These are phyloP conservation scores for Cercospora sesami DNA, from an alignment of 2,329 filamentous ascomycete species.

Conservation along the genomic window DNA sequence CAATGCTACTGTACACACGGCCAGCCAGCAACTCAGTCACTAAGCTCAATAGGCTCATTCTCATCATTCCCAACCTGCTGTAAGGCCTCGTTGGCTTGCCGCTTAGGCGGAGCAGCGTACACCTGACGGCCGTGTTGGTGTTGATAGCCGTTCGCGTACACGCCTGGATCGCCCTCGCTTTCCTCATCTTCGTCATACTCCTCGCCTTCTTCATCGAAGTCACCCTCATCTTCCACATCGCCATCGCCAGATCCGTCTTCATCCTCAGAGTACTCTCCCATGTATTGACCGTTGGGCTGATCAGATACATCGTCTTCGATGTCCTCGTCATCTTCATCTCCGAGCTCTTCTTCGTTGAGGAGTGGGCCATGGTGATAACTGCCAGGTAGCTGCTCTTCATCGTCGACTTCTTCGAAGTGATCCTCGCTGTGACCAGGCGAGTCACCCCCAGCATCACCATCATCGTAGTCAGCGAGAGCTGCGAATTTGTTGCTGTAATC, in stretches of 20 bases:
- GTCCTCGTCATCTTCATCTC: constrained; percentile 26
- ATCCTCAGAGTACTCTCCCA: constrained; percentile 8
- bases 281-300: constrained; percentile 18
- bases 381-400: constrained; percentile 15
- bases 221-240: constrained; percentile 16
- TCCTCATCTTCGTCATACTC: constrained; percentile 18
- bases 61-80: constrained; percentile 26
- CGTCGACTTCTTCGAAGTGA: constrained; percentile 10
- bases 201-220: constrained; percentile 15
- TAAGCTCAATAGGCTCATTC: constrained; percentile 22
- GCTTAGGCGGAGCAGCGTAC: constrained; percentile 10
- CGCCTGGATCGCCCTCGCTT: constrained; percentile 11
- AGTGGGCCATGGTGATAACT: constrained; percentile 22
- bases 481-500: constrained; percentile 17
- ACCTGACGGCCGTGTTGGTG: constrained; percentile 13
- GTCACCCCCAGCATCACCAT: constrained; percentile 18
- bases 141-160: constrained; percentile 18
- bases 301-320: constrained; percentile 21
- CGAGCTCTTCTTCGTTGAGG: constrained; percentile 21
- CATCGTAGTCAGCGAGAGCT: constrained; percentile 15
- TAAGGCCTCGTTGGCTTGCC: constrained; percentile 23
- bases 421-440: constrained; percentile 22
- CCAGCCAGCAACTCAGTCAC: constrained; percentile 24
- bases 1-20: constrained; percentile 1
- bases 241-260: constrained; percentile 14